Percentiles rank a stretch among this genome's conserved stretches.
Conservation (phyloP, 768 basidiomycete genomes). For the Trametes gibbosa region DNA sequence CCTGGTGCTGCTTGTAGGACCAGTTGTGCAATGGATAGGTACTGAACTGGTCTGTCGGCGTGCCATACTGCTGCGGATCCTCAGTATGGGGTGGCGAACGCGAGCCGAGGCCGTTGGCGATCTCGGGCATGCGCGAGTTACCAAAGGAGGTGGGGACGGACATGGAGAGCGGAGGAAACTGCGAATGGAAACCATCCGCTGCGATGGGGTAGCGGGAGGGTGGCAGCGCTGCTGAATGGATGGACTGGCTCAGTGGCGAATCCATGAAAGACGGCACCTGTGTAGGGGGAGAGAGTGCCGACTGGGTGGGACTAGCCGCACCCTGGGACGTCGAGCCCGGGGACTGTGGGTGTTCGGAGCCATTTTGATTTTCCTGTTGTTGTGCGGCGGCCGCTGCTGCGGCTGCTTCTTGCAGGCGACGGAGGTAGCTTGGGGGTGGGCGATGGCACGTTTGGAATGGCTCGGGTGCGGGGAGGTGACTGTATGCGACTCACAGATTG, state of each 20-base stretch:
- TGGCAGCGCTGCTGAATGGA: constrained; percentile 47
- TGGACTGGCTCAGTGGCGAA: constrained; percentile 38
- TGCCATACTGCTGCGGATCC: constrained; percentile 36
- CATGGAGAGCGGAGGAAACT: constrained; percentile 42
- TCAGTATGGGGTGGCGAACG: constrained; percentile 41
- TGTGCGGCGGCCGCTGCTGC: constrained; percentile 58
- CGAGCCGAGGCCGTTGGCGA: constrained; percentile 24
- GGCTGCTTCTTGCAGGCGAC: constrained; percentile 71
- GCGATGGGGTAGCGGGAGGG: constrained; percentile 72
- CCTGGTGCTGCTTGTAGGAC: constrained; percentile 66
- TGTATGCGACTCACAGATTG: constrained; percentile 61
- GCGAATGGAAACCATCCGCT: constrained; percentile 63
- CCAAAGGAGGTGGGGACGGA: constrained; percentile 38
- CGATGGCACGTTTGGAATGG: constrained; percentile 10
- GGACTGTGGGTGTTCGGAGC: constrained; percentile 31
- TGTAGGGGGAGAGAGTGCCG: constrained; percentile 37
- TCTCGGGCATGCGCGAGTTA: constrained; percentile 38
- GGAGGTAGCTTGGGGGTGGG: constrained; percentile 55
- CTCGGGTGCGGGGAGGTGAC: constrained; percentile 2
- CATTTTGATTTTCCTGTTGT: constrained; percentile 33
- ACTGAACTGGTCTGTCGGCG: constrained; percentile 54
- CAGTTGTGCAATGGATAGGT: constrained; percentile 68
- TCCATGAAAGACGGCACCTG: constrained; percentile 50
- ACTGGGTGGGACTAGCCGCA: constrained; percentile 44
- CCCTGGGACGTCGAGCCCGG: constrained; percentile 40